Percentiles rank a stretch among this genome's conserved stretches.
phyloP scores from a whole-genome alignment of 768 basidiomycete species.

The Wakefieldia striispora region DNA sequence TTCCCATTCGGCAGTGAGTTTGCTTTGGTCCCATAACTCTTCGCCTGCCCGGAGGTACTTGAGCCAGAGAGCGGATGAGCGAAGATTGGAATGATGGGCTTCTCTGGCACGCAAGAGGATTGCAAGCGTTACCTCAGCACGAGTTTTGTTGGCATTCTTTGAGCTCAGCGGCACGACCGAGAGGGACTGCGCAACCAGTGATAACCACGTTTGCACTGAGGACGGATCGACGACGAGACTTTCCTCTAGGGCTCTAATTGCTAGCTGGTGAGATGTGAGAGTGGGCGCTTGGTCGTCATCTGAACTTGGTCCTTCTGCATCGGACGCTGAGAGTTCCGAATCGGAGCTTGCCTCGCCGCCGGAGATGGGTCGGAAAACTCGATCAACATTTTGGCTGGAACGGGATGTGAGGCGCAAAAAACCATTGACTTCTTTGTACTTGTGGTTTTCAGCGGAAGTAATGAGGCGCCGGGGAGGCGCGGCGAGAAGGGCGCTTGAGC shows the following conservation, averaged over 20 bases:
- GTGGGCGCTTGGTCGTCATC: conserved; percentile 32
- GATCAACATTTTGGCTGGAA: conserved; percentile 30
- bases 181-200: conserved; percentile 60
- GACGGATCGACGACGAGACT: conserved; percentile 49
- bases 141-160: conserved; percentile 66
- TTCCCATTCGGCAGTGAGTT: conserved; percentile 67
- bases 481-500: conserved; percentile 51
- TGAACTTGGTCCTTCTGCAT: conserved; percentile 33
- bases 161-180: conserved; percentile 59
- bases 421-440: conserved; percentile 64
- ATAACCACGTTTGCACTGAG: conserved; percentile 58
- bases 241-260: conserved; percentile 58
- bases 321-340: conserved; percentile 36
- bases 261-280: conserved; percentile 58
- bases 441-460: conserved; percentile 36
- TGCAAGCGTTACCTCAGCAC: conserved; percentile 69
- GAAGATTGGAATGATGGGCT: conserved; percentile 49
- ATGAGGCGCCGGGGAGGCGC: conserved; percentile 49
- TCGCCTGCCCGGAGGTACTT: conserved; percentile 71
- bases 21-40: conserved; percentile 61
- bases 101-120: conserved; percentile 63
- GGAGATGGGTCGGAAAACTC: conserved; percentile 53
- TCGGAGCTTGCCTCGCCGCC: conserved; percentile 27
- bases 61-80: conserved; percentile 52
- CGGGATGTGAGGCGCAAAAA: conserved; percentile 58